Evolutionary conservation across 495 filamentous ascomycete species (phyloP).

Genomic region (Ramalina intermedia): DNA sequence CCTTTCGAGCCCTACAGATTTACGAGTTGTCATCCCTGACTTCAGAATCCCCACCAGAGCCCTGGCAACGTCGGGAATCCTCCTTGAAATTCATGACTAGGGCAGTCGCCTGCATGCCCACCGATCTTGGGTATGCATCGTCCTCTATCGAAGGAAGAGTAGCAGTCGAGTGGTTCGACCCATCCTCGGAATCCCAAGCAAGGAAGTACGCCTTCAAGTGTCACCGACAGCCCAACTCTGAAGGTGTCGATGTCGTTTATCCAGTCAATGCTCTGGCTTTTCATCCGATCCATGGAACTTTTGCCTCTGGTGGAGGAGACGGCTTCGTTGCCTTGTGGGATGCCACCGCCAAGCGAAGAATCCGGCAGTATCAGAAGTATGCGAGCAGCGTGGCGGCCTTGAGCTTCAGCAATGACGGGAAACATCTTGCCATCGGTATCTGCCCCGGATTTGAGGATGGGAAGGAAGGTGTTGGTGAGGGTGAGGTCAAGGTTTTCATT

Average conservation of each 20-base stretch:
- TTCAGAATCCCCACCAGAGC: constrained; percentile 33
- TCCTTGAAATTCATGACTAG: constrained; percentile 92
- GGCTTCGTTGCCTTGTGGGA: constrained; percentile 95
- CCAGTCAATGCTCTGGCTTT: constrained; percentile 90
- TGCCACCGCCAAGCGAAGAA: constrained; percentile 76
- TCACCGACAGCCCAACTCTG: constrained; percentile 54
- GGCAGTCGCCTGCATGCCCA: constrained; percentile 91
- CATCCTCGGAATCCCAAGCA: constrained; percentile 65
- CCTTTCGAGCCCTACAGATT: constrained; percentile 77
- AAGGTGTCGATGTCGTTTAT: constrained; percentile 76
- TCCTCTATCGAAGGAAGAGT: constrained; percentile 85
- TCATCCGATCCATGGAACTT: constrained; percentile 81
- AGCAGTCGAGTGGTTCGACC: constrained; percentile 95
- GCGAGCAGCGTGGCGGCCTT: constrained; percentile 62
- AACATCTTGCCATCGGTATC: constrained; percentile 66
- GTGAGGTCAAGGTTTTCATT: constrained; percentile 61
- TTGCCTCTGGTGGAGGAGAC: constrained; percentile 86
- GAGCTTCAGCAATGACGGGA: constrained; percentile 64
- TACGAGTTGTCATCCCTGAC: constrained; percentile 69
- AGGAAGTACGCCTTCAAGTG: constrained; percentile 98
- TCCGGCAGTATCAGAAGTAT: constrained; percentile 78
- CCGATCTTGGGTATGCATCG: constrained; percentile 80
- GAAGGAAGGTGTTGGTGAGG: constrained; percentile 56
- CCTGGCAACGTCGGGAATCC: constrained; percentile 83
- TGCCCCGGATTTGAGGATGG: constrained; percentile 91